Base-by-base conservation (phyloP, 2,329 filamentous ascomycete genomes). In the Didymella exigua region DNA sequence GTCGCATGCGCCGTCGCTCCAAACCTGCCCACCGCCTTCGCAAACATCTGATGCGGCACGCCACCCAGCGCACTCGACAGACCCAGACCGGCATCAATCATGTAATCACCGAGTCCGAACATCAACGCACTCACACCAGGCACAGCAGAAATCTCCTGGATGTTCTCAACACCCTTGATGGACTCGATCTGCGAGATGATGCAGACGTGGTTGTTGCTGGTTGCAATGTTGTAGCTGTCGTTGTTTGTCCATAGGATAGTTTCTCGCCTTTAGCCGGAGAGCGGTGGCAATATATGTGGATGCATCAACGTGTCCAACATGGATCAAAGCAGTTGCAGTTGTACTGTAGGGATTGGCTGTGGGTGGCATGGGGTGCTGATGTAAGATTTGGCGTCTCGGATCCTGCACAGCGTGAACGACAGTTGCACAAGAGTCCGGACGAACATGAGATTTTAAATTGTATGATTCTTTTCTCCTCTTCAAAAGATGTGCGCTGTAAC, bases 161-260 rank as follows among this genome's bases (percentile, higher is more conserved):
- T 49, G n/a, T 69, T 69, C 44, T 63, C 66, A 7, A 70, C 31
- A 1, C 67, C 67, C 38, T 66, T 65, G 3, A 68, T 47, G 0
- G 62, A 63, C 49, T 70, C 67, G 43, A 70, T 63, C 38, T 70
- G 67, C 0, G 66, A 62, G 29, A 69, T 68, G 27, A 69, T 55
- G 23, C 63, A 67, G 5, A 68, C 33, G 49, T 69, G 67, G 29
- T 66, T 63, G 59, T 70, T 70, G 11, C 60, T 58, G 0, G 64
- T 68, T 3, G 50, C 27, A 9, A 68, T 51, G 45, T 68, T 67
- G 58, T 63, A 68, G n/a, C 49, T 58, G 36, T 68, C 66, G 9
- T 61, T 61, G 31, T 5, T 36, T 36, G 33, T 21, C 33, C 33
- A 21, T 6, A 36, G 18, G 4, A 21, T 11, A 38, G 36, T 19